Evolutionary conservation across 345 rosid species (phyloP).

Genomic region (Eucalyptus sp.): DNA sequence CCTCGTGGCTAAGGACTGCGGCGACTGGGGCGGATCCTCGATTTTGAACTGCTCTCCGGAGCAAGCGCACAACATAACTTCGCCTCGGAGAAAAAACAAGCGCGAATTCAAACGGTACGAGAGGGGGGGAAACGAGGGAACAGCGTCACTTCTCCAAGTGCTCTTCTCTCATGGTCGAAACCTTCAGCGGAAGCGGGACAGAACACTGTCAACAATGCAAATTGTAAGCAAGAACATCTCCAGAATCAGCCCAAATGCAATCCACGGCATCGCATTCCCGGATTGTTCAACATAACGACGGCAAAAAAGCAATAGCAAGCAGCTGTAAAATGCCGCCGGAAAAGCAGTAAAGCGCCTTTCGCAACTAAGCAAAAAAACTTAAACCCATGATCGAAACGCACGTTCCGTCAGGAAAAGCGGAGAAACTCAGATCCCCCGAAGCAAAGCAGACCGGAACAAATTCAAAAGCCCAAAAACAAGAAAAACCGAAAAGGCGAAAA

Average conservation of each 20-base stretch:
- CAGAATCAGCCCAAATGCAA: background rate
- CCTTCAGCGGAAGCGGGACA: background rate
- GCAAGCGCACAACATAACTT: conserved; percentile 89
- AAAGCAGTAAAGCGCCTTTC: background rate
- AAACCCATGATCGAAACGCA: background rate
- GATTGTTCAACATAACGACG: background rate
- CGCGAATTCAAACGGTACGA: background rate
- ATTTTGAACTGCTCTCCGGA: conserved; percentile 91
- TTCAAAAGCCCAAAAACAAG: background rate
- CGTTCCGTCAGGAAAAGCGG: background rate
- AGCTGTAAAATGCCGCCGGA: background rate
- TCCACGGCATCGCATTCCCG: background rate
- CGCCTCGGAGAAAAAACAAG: background rate
- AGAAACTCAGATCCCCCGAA: background rate
- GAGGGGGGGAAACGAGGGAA: background rate
- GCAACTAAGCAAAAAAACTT: background rate
- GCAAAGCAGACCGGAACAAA: background rate
- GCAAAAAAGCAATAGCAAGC: background rate
- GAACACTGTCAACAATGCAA: background rate
- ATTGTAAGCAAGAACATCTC: background rate
- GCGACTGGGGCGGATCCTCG: conserved; percentile 83
- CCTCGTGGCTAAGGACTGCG: conserved; percentile 85
- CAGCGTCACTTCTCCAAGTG: background rate
- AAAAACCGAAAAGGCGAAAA: background rate
- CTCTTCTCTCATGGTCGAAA: background rate